A percentile compares a stretch with the other conserved stretches of the same genome.
Conservation (phyloP, 768 basidiomycete genomes). For the Kwoniella newhampshirensis region DNA sequence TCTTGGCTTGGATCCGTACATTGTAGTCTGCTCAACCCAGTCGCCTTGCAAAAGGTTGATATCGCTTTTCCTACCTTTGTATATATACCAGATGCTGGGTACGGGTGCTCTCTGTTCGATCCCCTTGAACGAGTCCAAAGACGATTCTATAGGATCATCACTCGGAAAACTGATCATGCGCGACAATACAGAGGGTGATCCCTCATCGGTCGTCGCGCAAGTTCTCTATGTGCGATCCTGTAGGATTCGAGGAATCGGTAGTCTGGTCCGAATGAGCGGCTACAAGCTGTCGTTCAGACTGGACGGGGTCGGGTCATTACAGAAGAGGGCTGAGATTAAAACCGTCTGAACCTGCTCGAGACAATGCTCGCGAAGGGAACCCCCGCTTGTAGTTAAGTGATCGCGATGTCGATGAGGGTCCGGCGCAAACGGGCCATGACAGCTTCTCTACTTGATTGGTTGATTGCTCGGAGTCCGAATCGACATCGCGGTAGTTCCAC, state of each 20-base stretch:
- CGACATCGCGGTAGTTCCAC: neutral
- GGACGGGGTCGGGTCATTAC: neutral
- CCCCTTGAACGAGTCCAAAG: neutral
- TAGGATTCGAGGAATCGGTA: neutral
- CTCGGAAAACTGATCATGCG: no score
- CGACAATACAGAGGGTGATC: no score
- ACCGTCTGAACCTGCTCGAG: slow-evolving; percentile 6
- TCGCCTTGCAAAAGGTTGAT: neutral
- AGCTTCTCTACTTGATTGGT: neutral
- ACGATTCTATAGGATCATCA: neutral
- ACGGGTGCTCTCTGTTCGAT: slow-evolving; percentile 22
- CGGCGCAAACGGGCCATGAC: no score
- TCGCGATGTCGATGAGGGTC: neutral
- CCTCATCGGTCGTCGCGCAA: no score
- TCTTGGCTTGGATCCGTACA: neutral
- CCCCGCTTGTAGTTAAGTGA: slow-evolving; percentile 5
- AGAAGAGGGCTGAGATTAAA: slow-evolving; percentile 3
- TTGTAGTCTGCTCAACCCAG: neutral
- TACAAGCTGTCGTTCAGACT: no score
- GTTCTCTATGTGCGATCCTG: neutral
- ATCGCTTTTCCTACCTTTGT: neutral
- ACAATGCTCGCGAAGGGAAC: slow-evolving; percentile 10
- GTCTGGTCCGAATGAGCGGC: neutral
- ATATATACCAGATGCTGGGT: slow-evolving; percentile 11
- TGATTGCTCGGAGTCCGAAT: neutral